A percentile compares a stretch with the other conserved stretches of the same genome.
Evolutionary conservation across 768 basidiomycete genomes (phyloP).

Genomic region (Mycena indigotica): DNA sequence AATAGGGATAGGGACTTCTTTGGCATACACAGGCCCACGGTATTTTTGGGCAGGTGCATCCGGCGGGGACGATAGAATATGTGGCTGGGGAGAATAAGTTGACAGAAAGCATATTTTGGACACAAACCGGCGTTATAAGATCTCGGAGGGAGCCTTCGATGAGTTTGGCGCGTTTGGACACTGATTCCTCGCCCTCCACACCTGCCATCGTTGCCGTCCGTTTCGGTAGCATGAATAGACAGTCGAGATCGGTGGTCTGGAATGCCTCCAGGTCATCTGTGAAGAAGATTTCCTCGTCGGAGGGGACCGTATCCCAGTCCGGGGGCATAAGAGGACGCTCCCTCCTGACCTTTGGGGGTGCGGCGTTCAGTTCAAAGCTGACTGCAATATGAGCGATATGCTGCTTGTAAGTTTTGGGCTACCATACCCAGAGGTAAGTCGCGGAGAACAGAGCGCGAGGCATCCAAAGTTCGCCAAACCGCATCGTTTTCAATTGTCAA

Average conservation of each 20-base stretch:
- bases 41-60: conserved; percentile 24
- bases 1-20: conserved; percentile 39
- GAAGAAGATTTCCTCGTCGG: conserved; percentile 38
- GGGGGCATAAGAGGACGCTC: conserved; percentile 21
- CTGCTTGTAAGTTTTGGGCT: not conserved
- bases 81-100: conserved; percentile 34
- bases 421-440: not conserved
- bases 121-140: conserved; percentile 49
- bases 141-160: conserved; percentile 37
- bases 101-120: conserved; percentile 19
- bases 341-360: not conserved
- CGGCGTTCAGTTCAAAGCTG: not conserved
- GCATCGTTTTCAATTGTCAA: conserved; percentile 5
- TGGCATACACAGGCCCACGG: conserved; percentile 36
- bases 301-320: conserved; percentile 43
- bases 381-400: not conserved
- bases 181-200: conserved; percentile 14
- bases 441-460: not conserved
- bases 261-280: conserved; percentile 49
- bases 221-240: conserved; percentile 4
- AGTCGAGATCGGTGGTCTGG: conserved; percentile 34
- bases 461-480: conserved; percentile 5
- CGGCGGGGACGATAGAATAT: conserved; percentile 31
- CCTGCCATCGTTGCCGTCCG: conserved; percentile 7
- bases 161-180: conserved; percentile 37